A percentile compares a stretch with the other conserved stretches of the same genome.
phyloP scores from a whole-genome alignment of 148 eudicot species.

The Chenopodium berlandieri region DNA sequence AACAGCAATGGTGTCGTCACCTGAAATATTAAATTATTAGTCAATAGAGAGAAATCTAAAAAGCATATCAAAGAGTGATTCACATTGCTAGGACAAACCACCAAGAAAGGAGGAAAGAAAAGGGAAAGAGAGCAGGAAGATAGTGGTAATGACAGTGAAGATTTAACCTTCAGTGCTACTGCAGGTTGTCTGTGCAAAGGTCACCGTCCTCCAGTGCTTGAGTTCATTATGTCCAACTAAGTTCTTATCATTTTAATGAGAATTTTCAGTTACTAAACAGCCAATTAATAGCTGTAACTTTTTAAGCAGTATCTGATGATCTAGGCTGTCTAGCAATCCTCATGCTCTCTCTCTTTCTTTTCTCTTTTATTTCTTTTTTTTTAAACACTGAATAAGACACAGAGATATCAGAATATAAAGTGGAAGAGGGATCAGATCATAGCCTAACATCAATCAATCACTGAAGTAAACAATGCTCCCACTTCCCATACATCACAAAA shows the following conservation, averaged over 20 bases:
- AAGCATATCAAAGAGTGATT: background rate
- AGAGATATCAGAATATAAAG: background rate
- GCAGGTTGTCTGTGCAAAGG: background rate
- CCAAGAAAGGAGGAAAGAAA: background rate
- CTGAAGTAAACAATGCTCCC: background rate
- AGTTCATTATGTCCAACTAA: background rate
- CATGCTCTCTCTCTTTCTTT: background rate
- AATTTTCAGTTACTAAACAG: background rate
- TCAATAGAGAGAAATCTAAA: background rate
- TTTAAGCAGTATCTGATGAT: background rate
- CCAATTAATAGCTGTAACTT: background rate
- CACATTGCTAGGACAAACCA: background rate
- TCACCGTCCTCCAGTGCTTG: background rate
- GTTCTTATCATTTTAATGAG: background rate
- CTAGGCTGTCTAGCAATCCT: background rate
- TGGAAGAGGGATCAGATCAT: background rate
- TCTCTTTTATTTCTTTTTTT: too few relatives aligned
- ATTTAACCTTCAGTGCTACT: background rate
- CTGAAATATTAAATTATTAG: slow-evolving; percentile 38
- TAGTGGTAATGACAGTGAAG: background rate
- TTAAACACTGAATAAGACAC: background rate
- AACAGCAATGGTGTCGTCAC: slow-evolving; percentile 96
- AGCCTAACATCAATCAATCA: background rate
- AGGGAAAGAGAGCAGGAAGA: background rate
- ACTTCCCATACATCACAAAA: background rate